phyloP scores from a whole-genome alignment of 805 yeast genomes.

The Maudiozyma turicensis region DNA sequence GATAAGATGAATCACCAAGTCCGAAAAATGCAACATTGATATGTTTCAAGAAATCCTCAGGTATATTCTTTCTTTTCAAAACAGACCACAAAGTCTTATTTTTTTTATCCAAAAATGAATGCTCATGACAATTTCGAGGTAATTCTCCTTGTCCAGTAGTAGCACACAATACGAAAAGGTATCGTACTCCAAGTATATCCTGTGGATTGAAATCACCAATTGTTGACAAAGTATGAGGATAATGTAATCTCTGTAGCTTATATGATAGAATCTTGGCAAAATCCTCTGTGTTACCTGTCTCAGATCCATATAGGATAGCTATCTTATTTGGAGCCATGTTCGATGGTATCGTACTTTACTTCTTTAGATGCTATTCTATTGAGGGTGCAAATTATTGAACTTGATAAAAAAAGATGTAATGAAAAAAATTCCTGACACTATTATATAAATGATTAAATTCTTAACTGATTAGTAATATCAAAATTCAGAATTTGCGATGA shows the following conservation, averaged over 20 bases:
- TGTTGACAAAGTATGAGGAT: constrained; percentile 39
- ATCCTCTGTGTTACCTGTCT: constrained; percentile 87
- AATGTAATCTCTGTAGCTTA: constrained; percentile 43
- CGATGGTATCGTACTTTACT: too few species aligned
- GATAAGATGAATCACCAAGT: constrained; percentile 87
- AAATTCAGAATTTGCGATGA: not conserved
- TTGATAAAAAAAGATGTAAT: too few species aligned
- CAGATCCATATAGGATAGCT: constrained; percentile 77
- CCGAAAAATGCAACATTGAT: constrained; percentile 70
- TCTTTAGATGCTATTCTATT: too few species aligned
- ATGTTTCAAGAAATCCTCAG: constrained; percentile 52
- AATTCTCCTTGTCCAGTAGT: constrained; percentile 95
- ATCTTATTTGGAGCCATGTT: constrained; percentile 26
- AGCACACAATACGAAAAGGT: constrained; percentile 46
- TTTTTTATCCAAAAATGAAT: constrained; percentile 8
- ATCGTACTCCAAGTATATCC: constrained; percentile 40
- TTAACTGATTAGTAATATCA: not conserved
- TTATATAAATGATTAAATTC: not conserved
- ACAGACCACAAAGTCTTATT: constrained; percentile 52
- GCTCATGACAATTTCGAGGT: constrained; percentile 61
- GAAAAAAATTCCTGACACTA: not conserved
- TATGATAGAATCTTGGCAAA: constrained; percentile 58
- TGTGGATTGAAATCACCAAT: constrained; percentile 54
- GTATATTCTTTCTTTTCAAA: constrained; percentile 55
- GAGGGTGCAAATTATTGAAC: too few species aligned